phyloP scores from a whole-genome alignment of 2,329 filamentous ascomycete species.

The Sphaerulina musiva region DNA sequence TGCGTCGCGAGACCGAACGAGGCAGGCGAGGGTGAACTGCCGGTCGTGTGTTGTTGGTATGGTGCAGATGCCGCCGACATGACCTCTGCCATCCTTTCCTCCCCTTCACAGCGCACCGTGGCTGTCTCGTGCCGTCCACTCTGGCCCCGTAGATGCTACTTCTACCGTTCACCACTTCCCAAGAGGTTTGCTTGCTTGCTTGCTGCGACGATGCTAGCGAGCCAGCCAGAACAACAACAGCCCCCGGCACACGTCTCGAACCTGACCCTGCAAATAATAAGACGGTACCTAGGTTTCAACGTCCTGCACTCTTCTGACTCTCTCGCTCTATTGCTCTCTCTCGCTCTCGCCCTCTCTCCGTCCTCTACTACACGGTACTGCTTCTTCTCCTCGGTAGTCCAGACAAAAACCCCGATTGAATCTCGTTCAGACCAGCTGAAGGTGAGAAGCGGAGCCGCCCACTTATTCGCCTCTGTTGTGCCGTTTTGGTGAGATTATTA shows the following conservation, averaged over 20 bases:
- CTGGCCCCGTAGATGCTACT: not conserved
- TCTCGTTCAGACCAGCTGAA: constrained; percentile 11
- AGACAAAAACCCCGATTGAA: not conserved
- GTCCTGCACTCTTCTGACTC: not conserved
- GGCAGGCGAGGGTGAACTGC: constrained; percentile 6
- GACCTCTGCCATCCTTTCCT: constrained; percentile 19
- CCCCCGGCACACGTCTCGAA: not conserved
- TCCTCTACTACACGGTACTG: not conserved
- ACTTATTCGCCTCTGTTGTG: not conserved
- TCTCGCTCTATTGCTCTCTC: too few species aligned
- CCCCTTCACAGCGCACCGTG: not conserved
- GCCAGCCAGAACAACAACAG: not conserved
- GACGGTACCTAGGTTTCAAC: not conserved
- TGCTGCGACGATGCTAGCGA: not conserved
- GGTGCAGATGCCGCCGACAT: constrained; percentile 9
- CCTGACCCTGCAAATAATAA: not conserved
- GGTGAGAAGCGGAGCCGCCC: not conserved
- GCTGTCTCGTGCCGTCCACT: not conserved
- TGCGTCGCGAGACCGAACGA: constrained; percentile 5
- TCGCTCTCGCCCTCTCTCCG: not conserved
- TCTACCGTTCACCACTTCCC: not conserved
- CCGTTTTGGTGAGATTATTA: constrained; percentile 6
- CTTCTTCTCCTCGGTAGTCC: not conserved
- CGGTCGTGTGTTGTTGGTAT: constrained; percentile 1
- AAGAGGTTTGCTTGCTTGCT: not conserved